phyloP scores from a whole-genome alignment of 2,329 filamentous ascomycete genomes.

The Sarocladiaceae sp. region DNA sequence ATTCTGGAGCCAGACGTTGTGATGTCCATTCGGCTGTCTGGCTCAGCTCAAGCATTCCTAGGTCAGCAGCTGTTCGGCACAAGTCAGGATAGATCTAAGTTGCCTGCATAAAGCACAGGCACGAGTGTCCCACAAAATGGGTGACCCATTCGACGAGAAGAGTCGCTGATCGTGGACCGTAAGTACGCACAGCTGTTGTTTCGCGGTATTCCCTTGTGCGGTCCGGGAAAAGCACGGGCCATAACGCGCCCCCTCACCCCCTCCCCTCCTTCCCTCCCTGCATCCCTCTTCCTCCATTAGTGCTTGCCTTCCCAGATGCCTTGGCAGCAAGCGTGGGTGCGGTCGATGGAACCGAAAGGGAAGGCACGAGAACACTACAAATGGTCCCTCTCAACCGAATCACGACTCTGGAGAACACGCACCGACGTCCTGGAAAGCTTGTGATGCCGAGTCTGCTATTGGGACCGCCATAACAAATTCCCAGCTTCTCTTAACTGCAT shows the following conservation, averaged over 20 bases:
- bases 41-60: too few relatives aligned
- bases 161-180: background rate
- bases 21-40: too few relatives aligned
- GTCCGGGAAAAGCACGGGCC: background rate
- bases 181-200: background rate
- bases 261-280: slow-evolving; percentile 1
- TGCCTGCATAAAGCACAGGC: too few relatives aligned
- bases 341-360: too few relatives aligned
- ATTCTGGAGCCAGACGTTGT: too few relatives aligned
- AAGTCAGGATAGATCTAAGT: too few relatives aligned
- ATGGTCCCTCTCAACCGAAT: too few relatives aligned
- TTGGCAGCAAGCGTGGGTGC: background rate
- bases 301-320: background rate
- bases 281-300: background rate
- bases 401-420: background rate
- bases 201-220: background rate
- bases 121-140: too few relatives aligned
- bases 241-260: background rate
- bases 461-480: background rate
- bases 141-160: background rate
- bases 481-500: background rate
- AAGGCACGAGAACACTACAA: background rate
- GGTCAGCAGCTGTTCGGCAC: too few relatives aligned
- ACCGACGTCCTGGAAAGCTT: too few relatives aligned
- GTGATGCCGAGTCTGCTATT: background rate